Base-by-base conservation (phyloP, 2,329 filamentous ascomycete species). In the Raffaelea ambrosiae region DNA sequence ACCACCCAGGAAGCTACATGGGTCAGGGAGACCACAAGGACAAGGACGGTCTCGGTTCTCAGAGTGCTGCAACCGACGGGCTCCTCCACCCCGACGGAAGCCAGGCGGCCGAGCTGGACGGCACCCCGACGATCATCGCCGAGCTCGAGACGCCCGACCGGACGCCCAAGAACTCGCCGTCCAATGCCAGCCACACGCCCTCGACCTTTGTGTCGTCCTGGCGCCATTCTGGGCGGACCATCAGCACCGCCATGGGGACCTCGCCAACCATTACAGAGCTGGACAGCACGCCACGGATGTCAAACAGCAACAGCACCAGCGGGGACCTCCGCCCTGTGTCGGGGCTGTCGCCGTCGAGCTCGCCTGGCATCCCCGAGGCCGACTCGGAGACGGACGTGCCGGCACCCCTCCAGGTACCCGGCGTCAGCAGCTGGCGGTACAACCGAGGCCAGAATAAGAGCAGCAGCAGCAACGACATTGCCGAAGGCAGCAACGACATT, bases 101-200 rank as follows among this genome's bases (percentile, higher is more conserved):
- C 21, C 9, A 3, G 11, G 20, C 43, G 7, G 33, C 47, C 10
- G 53, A 55, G 41, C 53, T 55, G 3, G 53, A 55, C 33, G 43
- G 42, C 18, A 21, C 18, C 5, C 9, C 38, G 3, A 9, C 39
- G 2, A 31, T 41, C 9, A 9, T 49, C 9, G 42, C 48, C 31
- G 53, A 53, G 48, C 51, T 55, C 36, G 51, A 53, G 40, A 48
- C 53, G 2, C 48, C 48, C 14, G 14, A 21, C 14, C 5, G 21
- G 10, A 39, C 47, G 21, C 29, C 44, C 23, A 38, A 20, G 31
- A 7, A 29, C 2, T 53, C 51, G 22, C 46, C 46, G 22, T 45
- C 40, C 23, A 10, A 14, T 10, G 31, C 41, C 22, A 43, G 47
- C 38, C 14, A 39, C 7, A 22, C 31, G 3, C 21, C 16, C 5